Base-by-base conservation (phyloP, 2,329 filamentous ascomycete species). In the Seiridium cupressi region DNA sequence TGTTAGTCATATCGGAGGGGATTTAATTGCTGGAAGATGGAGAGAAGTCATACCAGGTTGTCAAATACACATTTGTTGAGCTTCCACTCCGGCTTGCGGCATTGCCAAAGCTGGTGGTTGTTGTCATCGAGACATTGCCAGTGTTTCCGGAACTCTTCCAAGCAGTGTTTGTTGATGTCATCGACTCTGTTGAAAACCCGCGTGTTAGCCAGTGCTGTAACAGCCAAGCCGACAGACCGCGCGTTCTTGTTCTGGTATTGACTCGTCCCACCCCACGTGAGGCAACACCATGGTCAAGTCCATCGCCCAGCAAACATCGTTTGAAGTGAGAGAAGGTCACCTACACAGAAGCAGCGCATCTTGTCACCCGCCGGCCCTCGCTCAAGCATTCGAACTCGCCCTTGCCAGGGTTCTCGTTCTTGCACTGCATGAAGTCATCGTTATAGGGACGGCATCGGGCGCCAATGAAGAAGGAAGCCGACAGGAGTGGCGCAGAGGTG, bases 401-500 rank as follows among this genome's bases (percentile, higher is more conserved):
- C 77, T 86, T 88, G 70, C 95, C 95, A 64, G 91, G 89, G 71
- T 92, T 89, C 80, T 97, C 93, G 68, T 87, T 91, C 89, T 99
- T 99, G 90, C 95, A 99, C 82, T 96, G 91, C 94, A 99, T 99
- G 81, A 90, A 99, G 80, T 99, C 95, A 83, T 99, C 95, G 79
- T 98, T 98, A 84, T 93, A 99, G 60, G 91, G 83, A 76, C 86
- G 90, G 88, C 95, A 99, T 73, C 94, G 89, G 67, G 93, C 93
- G 65, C 95, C 95, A 74, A 99, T 99, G 78, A 98, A 99, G 85
- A 91, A 99, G 57, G 92, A 88, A 38, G 95, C 95, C 66, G 92
- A 96, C 62, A 96, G 83, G 49, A 99, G 85, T 59, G 95, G 95
- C 44, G 93, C 95, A 60, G 94, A 98, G 72, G 89, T 96, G 73